Evolutionary conservation across 495 filamentous ascomycete genomes (phyloP).

Genomic region (Aspergillus conjunctus): DNA sequence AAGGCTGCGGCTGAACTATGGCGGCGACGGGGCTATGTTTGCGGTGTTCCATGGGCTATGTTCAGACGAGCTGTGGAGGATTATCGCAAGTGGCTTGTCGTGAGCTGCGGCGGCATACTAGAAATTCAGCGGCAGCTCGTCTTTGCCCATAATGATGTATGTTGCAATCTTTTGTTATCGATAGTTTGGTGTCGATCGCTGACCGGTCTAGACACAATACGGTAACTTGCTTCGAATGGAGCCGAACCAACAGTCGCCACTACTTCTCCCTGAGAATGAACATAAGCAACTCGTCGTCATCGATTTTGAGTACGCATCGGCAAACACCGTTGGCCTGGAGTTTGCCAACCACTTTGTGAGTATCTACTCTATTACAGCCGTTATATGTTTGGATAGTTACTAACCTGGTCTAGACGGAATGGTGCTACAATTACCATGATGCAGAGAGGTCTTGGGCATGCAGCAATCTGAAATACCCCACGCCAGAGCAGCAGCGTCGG

Average conservation of each 20-base stretch:
- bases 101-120: slow-evolving; percentile 66
- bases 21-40: slow-evolving; percentile 73
- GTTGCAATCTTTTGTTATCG: slow-evolving; percentile 30
- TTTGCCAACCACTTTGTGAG: slow-evolving; percentile 96
- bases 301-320: slow-evolving; percentile 96
- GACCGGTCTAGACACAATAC: slow-evolving; percentile 77
- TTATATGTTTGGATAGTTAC: not conserved
- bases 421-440: slow-evolving; percentile 97
- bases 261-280: slow-evolving; percentile 83
- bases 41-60: slow-evolving; percentile 78
- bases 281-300: slow-evolving; percentile 97
- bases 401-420: slow-evolving; percentile 62
- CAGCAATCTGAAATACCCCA: slow-evolving; percentile 72
- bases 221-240: slow-evolving; percentile 94
- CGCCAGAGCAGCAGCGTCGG: slow-evolving; percentile 72
- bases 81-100: slow-evolving; percentile 73
- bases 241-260: slow-evolving; percentile 80
- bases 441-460: slow-evolving; percentile 62
- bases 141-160: slow-evolving; percentile 96
- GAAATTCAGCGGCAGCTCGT: slow-evolving; percentile 75
- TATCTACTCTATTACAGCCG: slow-evolving; percentile 4
- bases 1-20: slow-evolving; percentile 50
- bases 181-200: slow-evolving; percentile 21
- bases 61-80: slow-evolving; percentile 77
- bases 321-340: slow-evolving; percentile 83